A percentile compares a stretch with the other conserved stretches of the same genome.
These are phyloP conservation scores for Pelargonium citronellum DNA, from an alignment of 441 rosid species.

Conservation along the genomic window DNA sequence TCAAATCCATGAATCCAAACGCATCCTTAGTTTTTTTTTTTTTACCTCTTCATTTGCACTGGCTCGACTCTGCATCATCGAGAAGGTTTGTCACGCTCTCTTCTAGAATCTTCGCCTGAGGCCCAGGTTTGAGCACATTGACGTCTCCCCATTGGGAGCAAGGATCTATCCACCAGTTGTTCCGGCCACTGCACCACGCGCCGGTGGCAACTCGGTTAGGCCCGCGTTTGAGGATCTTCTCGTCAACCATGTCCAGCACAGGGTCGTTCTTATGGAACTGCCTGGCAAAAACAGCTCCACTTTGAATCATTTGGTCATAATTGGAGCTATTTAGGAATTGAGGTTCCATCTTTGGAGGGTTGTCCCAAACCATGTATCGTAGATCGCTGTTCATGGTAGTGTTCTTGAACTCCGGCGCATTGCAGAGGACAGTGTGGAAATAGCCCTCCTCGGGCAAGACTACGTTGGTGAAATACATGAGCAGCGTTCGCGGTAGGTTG, in stretches of 20 bases:
- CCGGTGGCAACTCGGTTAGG: slow-evolving; percentile 47
- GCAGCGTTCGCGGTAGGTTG: slow-evolving; percentile 68
- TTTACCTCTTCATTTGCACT: slow-evolving; percentile 57
- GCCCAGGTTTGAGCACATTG: slow-evolving; percentile 62
- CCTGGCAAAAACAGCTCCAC: slow-evolving; percentile 76
- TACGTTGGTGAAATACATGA: slow-evolving; percentile 79
- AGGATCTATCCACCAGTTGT: slow-evolving; percentile 71
- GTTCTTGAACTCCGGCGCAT: slow-evolving; percentile 68
- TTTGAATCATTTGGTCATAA: slow-evolving; percentile 53
- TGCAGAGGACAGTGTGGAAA: slow-evolving; percentile 75
- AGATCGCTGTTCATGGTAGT: slow-evolving; percentile 69
- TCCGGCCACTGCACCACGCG: slow-evolving; percentile 77
- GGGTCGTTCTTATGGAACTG: slow-evolving; percentile 63
- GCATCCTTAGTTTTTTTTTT: too few relatives aligned
- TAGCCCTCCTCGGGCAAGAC: slow-evolving; percentile 67
- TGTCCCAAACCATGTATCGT: slow-evolving; percentile 81
- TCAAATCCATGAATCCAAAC: too few relatives aligned
- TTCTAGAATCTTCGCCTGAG: slow-evolving; percentile 56
- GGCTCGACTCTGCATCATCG: slow-evolving; percentile 50
- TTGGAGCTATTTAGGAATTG: slow-evolving; percentile 52
- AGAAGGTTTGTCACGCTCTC: slow-evolving; percentile 58
- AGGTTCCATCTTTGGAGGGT: slow-evolving; percentile 88
- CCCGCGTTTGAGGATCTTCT: slow-evolving; percentile 61
- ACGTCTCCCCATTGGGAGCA: slow-evolving; percentile 84
- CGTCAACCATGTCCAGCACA: slow-evolving; percentile 61